Evolutionary conservation across 768 basidiomycete species (phyloP).

Genomic region (Pleurotus sapidus): DNA sequence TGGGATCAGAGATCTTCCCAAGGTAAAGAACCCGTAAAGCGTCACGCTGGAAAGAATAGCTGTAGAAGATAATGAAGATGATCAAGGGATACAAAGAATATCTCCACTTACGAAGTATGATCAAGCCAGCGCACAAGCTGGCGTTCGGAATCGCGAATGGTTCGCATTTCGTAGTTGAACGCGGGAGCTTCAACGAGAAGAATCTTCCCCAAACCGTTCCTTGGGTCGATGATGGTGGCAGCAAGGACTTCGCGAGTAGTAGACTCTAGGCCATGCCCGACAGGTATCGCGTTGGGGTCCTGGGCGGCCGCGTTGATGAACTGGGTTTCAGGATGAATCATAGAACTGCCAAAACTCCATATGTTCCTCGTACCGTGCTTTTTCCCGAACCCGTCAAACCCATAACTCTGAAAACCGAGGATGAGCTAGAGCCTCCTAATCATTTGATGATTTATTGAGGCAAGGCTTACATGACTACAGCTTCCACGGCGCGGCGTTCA

Average conservation of each 20-base stretch:
- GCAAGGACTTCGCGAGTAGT: neutral
- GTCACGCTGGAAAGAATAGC: slow-evolving; percentile 16
- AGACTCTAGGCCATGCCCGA: slow-evolving; percentile 7
- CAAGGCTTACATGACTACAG: neutral
- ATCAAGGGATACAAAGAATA: neutral
- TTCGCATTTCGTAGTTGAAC: slow-evolving; percentile 1
- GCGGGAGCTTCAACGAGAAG: neutral
- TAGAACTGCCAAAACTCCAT: no score
- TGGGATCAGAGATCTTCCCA: slow-evolving; percentile 34
- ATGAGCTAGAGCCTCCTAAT: neutral
- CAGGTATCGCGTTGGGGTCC: neutral
- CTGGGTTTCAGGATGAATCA: neutral
- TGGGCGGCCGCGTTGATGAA: slow-evolving; percentile 8
- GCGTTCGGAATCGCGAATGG: slow-evolving; percentile 1
- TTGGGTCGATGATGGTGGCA: neutral
- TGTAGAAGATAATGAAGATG: neutral
- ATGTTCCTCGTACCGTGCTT: neutral
- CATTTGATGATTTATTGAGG: no score
- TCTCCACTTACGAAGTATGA: neutral
- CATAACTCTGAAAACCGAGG: neutral
- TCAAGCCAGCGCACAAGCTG: neutral
- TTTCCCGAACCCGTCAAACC: slow-evolving; percentile 2
- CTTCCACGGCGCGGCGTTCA: neutral
- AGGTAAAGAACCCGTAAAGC: slow-evolving; percentile 34
- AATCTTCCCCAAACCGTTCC: neutral